Percentiles rank a stretch among this genome's conserved stretches.
Evolutionary conservation across 139 green algal species (phyloP).

Genomic region (Tetratostichococcus sp.): DNA sequence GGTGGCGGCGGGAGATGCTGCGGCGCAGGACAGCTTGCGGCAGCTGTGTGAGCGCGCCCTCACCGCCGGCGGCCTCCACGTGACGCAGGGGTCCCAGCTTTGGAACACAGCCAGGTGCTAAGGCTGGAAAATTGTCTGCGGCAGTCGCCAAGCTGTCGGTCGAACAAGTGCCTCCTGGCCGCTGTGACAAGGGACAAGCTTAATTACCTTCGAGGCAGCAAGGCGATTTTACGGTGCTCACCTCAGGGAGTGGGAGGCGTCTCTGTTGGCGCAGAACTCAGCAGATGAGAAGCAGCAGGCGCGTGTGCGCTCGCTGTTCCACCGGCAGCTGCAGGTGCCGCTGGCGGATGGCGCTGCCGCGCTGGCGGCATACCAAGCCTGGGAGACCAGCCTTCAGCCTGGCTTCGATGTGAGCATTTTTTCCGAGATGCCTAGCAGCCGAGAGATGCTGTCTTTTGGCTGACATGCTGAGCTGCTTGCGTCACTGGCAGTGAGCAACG

Average conservation of each 20-base stretch:
- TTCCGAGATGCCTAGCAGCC: too few species aligned
- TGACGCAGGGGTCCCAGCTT: constrained; percentile 31
- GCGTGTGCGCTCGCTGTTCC: constrained; percentile 52
- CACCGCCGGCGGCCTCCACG: constrained; percentile 62
- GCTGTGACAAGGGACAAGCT: too few species aligned
- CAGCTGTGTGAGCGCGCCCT: constrained; percentile 54
- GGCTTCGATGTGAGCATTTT: neutral
- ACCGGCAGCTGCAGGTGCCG: constrained; percentile 60
- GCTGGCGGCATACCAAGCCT: constrained; percentile 55
- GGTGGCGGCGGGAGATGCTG: constrained; percentile 19
- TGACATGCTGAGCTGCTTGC: too few species aligned
- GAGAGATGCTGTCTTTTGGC: too few species aligned
- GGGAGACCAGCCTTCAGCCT: constrained; percentile 43
- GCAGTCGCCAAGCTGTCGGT: too few species aligned
- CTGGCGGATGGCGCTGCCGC: constrained; percentile 27
- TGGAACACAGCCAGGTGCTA: constrained; percentile 49
- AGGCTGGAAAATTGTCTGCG: constrained; percentile 10
- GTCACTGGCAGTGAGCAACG: too few species aligned
- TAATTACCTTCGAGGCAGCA: too few species aligned
- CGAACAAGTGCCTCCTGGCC: too few species aligned
- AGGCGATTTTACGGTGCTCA: too few species aligned
- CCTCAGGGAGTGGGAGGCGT: neutral
- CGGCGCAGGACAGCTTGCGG: constrained; percentile 39
- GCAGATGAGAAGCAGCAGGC: constrained; percentile 39
- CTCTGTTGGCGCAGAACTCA: neutral